Evolutionary conservation across 306 rosid species (phyloP).

Genomic region (Cucumis sativus): Cucumber_9930_V3 NC_026656.2:12339001-12339500

Average conservation of each 20-base stretch:
- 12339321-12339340: constrained; percentile 66
- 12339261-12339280: constrained; percentile 94
- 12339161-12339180: constrained; percentile 21
- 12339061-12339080: constrained; percentile 91
- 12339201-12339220: not conserved
- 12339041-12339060: constrained; percentile 31
- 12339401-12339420: constrained; percentile 86
- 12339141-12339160: constrained; percentile 96
- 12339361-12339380: constrained; percentile 70
- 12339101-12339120: constrained; percentile 97
- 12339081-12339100: constrained; percentile 97
- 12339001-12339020: not conserved
- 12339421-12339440: constrained; percentile 83
- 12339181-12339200: constrained; percentile 5
- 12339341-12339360: constrained; percentile 87
- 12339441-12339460: constrained; percentile 16
- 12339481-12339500: not conserved
- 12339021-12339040: not conserved
- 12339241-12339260: constrained; percentile 92
- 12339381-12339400: constrained; percentile 98
- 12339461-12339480: constrained; percentile 4
- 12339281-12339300: constrained; percentile 99
- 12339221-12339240: constrained; percentile 34
- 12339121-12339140: constrained; percentile 98
- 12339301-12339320: constrained; percentile 93